These are phyloP conservation scores for Oidiodendron maius DNA, from an alignment of 495 filamentous ascomycete species.

Conservation along the genomic window DNA sequence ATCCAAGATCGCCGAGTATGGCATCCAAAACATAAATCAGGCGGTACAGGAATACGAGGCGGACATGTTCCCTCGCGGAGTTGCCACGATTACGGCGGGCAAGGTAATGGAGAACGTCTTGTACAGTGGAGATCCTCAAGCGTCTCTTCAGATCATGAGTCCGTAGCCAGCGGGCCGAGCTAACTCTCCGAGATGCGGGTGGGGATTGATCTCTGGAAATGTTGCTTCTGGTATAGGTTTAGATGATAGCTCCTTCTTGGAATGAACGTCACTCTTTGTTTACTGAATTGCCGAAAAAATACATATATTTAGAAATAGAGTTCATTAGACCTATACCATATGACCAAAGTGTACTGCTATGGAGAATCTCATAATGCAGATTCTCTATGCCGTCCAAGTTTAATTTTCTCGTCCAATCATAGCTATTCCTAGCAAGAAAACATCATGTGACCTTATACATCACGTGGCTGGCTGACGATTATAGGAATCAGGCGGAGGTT, in stretches of 20 bases:
- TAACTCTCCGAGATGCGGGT: background rate
- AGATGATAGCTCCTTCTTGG: background rate
- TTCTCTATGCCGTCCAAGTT: no score
- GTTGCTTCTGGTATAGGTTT: background rate
- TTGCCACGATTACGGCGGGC: constrained; percentile 13
- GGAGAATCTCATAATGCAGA: no score
- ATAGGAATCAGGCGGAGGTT: no score
- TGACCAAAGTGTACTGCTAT: no score
- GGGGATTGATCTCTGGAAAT: constrained; percentile 3
- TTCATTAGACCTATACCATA: no score
- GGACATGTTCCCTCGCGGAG: constrained; percentile 23
- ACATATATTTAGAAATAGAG: no score
- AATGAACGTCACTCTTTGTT: background rate
- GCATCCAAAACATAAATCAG: constrained; percentile 17
- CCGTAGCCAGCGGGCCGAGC: constrained; percentile 2
- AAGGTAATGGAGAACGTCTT: constrained; percentile 12
- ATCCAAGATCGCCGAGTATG: constrained; percentile 24
- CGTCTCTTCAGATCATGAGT: no score
- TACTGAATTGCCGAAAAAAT: no score
- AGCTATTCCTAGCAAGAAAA: no score
- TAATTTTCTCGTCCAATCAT: no score
- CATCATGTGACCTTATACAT: no score
- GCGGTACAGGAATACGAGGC: constrained; percentile 24
- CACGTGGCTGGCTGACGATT: no score
- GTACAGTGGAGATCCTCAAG: constrained; percentile 11